Evolutionary conservation across 1,284 basidiomycete genomes (phyloP).

Genomic region (Cystobasidium sp.): DNA sequence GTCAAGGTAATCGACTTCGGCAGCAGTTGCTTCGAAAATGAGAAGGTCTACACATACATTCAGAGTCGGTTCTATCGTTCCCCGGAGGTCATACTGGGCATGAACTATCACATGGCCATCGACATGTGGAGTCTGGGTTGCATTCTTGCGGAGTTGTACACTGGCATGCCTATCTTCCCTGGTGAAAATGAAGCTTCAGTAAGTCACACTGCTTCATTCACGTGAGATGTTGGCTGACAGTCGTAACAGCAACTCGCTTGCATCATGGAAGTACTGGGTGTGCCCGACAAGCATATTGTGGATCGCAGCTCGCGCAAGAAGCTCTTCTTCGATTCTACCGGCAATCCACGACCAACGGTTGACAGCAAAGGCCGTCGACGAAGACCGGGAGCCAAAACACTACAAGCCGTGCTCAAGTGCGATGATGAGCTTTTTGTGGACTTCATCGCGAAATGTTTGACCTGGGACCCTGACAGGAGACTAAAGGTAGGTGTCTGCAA

Average conservation of each 20-base stretch:
- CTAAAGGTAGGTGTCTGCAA: slow-evolving; percentile 66
- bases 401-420: slow-evolving; percentile 83
- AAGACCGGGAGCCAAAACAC: slow-evolving; percentile 85
- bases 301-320: slow-evolving; percentile 92
- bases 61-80: slow-evolving; percentile 91
- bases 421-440: slow-evolving; percentile 84
- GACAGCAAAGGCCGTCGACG: slow-evolving; percentile 95
- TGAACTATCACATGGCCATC: slow-evolving; percentile 82
- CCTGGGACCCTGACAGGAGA: slow-evolving; percentile 96
- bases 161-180: slow-evolving; percentile 98
- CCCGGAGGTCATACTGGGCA: slow-evolving; percentile 63
- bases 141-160: slow-evolving; percentile 95
- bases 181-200: slow-evolving; percentile 74
- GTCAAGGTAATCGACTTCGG: slow-evolving; percentile 99
- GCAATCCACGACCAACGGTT: slow-evolving; percentile 86
- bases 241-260: slow-evolving; percentile 89
- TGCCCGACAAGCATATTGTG: slow-evolving; percentile 92
- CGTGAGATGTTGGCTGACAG: background rate
- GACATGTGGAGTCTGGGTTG: slow-evolving; percentile 96
- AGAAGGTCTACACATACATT: slow-evolving; percentile 98
- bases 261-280: slow-evolving; percentile 98
- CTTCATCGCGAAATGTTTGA: slow-evolving; percentile 89
- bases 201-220: slow-evolving; percentile 3
- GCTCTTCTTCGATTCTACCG: slow-evolving; percentile 94
- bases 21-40: slow-evolving; percentile 96